These are phyloP conservation scores for Oryza officinalis DNA, from an alignment of 176 grass and related monocot species.

Conservation along the genomic window DNA sequence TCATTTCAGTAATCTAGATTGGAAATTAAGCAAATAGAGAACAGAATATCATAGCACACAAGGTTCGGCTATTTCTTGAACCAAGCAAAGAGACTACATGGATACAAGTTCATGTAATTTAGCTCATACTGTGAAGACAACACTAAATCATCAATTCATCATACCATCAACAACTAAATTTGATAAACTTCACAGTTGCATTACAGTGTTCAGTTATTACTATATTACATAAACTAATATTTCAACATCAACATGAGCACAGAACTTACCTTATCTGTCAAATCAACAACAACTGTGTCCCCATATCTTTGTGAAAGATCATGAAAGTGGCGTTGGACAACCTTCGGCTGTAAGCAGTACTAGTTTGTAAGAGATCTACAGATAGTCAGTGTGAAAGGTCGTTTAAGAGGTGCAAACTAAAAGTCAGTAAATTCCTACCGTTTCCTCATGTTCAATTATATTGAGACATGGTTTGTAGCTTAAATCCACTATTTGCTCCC, in stretches of 20 bases:
- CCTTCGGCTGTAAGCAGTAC: slow-evolving; percentile 62
- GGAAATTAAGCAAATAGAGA: slow-evolving; percentile 32
- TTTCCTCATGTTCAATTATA: slow-evolving; percentile 85
- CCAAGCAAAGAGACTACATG: slow-evolving; percentile 2
- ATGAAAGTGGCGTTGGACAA: slow-evolving; percentile 76
- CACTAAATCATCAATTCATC: slow-evolving; percentile 6
- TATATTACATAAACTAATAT: not conserved
- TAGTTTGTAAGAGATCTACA: slow-evolving; percentile 40
- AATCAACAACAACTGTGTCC: slow-evolving; percentile 66
- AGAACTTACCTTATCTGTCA: slow-evolving; percentile 92
- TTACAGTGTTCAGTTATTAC: not conserved
- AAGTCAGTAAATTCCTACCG: slow-evolving; percentile 46
- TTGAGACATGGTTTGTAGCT: slow-evolving; percentile 89
- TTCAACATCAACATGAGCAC: slow-evolving; percentile 13
- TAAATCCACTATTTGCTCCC: slow-evolving; percentile 99
- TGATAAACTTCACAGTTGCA: not conserved
- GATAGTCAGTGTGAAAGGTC: slow-evolving; percentile 20
- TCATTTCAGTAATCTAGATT: slow-evolving; percentile 21
- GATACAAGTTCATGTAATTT: slow-evolving; percentile 6
- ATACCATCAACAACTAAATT: not conserved
- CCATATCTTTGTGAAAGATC: slow-evolving; percentile 97
- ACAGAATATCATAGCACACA: not conserved
- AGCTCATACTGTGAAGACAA: not conserved
- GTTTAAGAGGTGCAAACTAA: not conserved
- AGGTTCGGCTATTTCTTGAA: slow-evolving; percentile 23